Evolutionary conservation across 148 eudicot genomes (phyloP).

Genomic region (Fagopyrum tataricum): DNA sequence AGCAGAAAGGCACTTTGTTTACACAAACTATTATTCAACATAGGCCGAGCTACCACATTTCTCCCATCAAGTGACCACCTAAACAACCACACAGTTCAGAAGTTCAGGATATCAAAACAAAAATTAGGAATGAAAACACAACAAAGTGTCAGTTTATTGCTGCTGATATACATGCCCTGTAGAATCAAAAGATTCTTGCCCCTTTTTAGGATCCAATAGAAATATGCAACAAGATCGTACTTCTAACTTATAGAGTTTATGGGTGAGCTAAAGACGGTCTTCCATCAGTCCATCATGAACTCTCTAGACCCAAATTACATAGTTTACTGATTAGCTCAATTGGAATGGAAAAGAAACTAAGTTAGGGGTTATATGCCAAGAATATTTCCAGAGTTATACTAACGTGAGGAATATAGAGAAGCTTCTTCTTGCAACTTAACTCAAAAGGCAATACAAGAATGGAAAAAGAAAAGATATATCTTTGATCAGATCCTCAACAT

Average conservation of each 20-base stretch:
- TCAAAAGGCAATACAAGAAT: background rate
- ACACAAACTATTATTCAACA: slow-evolving; percentile 21
- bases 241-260: background rate
- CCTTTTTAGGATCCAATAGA: background rate
- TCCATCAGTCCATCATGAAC: background rate
- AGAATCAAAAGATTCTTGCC: background rate
- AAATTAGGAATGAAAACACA: background rate
- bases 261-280: background rate
- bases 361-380: background rate
- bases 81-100: slow-evolving; percentile 2
- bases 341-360: background rate
- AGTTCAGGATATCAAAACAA: background rate
- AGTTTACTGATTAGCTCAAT: background rate
- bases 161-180: background rate
- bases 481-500: background rate
- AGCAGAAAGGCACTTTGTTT: slow-evolving; percentile 19
- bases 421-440: background rate
- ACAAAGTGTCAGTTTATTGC: background rate
- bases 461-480: background rate
- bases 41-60: slow-evolving; percentile 20
- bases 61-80: slow-evolving; percentile 35
- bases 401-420: background rate
- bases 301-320: slow-evolving; percentile 3
- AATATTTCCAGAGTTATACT: background rate
- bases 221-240: background rate